Base-by-base conservation (phyloP, 495 filamentous ascomycete species). In the Podospora fimiseda region DNA sequence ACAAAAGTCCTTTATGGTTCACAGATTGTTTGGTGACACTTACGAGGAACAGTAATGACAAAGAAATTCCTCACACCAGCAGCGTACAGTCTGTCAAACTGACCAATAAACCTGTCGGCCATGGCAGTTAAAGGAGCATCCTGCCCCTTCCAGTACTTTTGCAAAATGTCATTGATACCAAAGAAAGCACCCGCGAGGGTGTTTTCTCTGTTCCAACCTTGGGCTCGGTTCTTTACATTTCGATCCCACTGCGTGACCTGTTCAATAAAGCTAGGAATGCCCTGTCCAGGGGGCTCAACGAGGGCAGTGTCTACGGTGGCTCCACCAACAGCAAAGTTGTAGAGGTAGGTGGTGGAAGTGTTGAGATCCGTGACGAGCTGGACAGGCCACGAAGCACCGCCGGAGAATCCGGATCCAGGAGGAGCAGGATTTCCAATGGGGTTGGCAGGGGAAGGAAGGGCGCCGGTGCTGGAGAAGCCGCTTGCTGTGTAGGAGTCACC, bases 401-500 rank as follows among this genome's bases (percentile, higher is more conserved):
- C 53, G 23, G 21, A 33, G 9, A 50, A 50, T 9, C 45, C 49
- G 39, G 20, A 33, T 18, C 53, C 53, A 14, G 53, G 53, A 27
- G 50, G 41, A 18, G 48, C 19, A 9, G 53, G 53, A 40, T 56
- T 56, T 22, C 53, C 53, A n/a, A 56, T 50, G 39, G 53, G 53
- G 41, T 56, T 56, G 3, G 46, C 41, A 14, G 53, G 24, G 7
- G 53, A 56, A 9, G 53, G 53, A 27, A 50, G 49, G 23, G 48
- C 41, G 27, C 47, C 46, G 22, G 3, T 40, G 40, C 24, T 24
- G 46, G 24, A 50, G 47, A 56, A 56, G 39, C 53, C 53, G 21
- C 36, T 56, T 14, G 53, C 38, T 13, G 53, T 56, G 39, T 56
- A 56, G 1, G 53, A 56, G 41, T 56, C 53, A 20, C 53, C 53